Base-by-base conservation (phyloP, 768 basidiomycete genomes). In the Calocybe indica region DNA sequence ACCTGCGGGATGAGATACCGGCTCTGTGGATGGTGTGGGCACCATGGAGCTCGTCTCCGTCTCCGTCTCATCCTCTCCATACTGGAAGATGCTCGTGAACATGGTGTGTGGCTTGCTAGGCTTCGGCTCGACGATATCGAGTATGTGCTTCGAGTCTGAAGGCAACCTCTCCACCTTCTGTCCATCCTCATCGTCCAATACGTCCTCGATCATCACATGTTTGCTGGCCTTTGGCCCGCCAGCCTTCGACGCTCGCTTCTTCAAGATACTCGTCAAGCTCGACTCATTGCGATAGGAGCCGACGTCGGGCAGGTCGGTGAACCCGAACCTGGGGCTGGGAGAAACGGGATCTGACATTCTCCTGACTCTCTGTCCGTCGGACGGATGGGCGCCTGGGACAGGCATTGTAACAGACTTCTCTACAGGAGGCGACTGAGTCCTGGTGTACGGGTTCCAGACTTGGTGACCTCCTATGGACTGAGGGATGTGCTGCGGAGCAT, bases 201-300 rank as follows among this genome's bases (percentile, higher is more conserved):
- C 66, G 31, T 73, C 74, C 54, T 76, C 74, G 10, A 76, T 60
- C 30, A 64, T 72, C n/a, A 67, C 68, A 32, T 57, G 58, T 52
- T 67, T 68, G 5, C 55, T 48, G 41, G 22, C 22, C 4, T 22
- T 22, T 22, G 22, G 22, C 22, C 4, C 4, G 22, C 2, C 22
- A 22, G 22, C 22, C 22, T 22, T 22, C 22, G 22, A 22, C 4
- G 22, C 22, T 22, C 4, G 22, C 22, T 22, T 22, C 22, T 69
- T 71, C 15, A 33, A 32, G 28, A 10, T 30, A 4, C 12, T 43
- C 28, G 11, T 43, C 42, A 33, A 10, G 42, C 12, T 8, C 12
- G 5, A 33, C 40, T 40, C 14, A 29, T 11, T 13, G 29, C 29
- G 8, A 10, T 33, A 13, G 31, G 42, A 33, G 28, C 30, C 29